phyloP scores from a whole-genome alignment of 352 stramenopile genomes.

The Phytophthora foliorum region DNA sequence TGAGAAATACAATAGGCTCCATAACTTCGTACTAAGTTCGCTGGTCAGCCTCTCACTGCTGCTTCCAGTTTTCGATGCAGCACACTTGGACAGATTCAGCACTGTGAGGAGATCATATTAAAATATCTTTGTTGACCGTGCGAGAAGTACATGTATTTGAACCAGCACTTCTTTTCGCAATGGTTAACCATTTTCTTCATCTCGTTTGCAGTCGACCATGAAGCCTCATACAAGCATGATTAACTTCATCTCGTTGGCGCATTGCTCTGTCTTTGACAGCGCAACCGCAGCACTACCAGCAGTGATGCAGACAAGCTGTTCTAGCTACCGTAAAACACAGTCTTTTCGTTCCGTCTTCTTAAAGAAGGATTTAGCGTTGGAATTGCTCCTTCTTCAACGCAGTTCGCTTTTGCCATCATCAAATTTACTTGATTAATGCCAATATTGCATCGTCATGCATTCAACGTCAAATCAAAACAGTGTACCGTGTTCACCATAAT shows the following conservation, averaged over 20 bases:
- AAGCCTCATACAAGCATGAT: constrained; percentile 8
- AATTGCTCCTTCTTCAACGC: too few relatives aligned
- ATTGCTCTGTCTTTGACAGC: not conserved
- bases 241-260: not conserved
- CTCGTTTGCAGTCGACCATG: not conserved
- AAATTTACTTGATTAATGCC: too few relatives aligned
- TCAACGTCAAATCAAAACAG: not conserved
- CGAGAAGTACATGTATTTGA: too few relatives aligned
- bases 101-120: not conserved
- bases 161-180: constrained; percentile 4
- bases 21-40: constrained; percentile 9
- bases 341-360: too few relatives aligned
- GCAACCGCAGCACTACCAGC: too few relatives aligned
- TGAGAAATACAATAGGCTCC: constrained; percentile 5
- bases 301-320: too few relatives aligned
- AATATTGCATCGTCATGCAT: too few relatives aligned
- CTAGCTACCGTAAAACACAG: too few relatives aligned
- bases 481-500: not conserved
- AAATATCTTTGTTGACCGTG: constrained; percentile 5
- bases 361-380: too few relatives aligned
- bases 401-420: too few relatives aligned
- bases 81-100: not conserved
- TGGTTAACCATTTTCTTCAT: too few relatives aligned
- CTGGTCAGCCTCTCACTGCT: constrained; percentile 4
- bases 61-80: not conserved